These are phyloP conservation scores for Isatis lusitanica DNA, from an alignment of 441 rosid genomes.

Conservation along the genomic window DNA sequence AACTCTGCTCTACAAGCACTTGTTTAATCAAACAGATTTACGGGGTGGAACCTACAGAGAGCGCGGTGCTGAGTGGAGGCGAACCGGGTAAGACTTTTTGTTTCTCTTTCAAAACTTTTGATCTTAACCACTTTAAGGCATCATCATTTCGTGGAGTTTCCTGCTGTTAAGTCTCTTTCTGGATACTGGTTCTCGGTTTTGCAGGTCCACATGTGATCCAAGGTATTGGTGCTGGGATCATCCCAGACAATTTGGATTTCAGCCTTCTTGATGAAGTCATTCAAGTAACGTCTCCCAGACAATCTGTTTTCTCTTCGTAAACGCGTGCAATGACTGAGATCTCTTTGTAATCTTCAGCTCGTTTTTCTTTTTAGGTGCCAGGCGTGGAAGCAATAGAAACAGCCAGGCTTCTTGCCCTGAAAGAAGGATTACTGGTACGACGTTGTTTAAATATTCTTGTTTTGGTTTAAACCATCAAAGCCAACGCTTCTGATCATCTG, in stretches of 20 bases:
- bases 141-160: neutral
- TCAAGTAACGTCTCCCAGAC: constrained; percentile 42
- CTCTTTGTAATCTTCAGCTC: neutral
- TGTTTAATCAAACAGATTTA: constrained; percentile 43
- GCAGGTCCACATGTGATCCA: constrained; percentile 38
- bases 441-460: neutral
- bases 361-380: constrained; percentile 44
- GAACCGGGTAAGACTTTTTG: constrained; percentile 45
- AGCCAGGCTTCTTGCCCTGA: constrained; percentile 62
- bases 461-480: neutral
- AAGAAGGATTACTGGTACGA: constrained; percentile 80
- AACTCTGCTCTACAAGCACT: neutral
- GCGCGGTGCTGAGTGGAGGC: constrained; percentile 75
- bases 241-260: constrained; percentile 46
- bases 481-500: neutral
- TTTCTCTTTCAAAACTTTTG: neutral
- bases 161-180: constrained; percentile 35
- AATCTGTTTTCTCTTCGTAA: neutral
- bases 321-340: neutral
- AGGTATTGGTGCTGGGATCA: constrained; percentile 51
- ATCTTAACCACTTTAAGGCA: neutral
- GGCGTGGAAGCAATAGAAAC: constrained; percentile 81
- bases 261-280: constrained; percentile 44
- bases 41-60: constrained; percentile 76
- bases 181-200: neutral